phyloP scores from a whole-genome alignment of 2,329 filamentous ascomycete genomes.

The Hypoxylon sp. region DNA sequence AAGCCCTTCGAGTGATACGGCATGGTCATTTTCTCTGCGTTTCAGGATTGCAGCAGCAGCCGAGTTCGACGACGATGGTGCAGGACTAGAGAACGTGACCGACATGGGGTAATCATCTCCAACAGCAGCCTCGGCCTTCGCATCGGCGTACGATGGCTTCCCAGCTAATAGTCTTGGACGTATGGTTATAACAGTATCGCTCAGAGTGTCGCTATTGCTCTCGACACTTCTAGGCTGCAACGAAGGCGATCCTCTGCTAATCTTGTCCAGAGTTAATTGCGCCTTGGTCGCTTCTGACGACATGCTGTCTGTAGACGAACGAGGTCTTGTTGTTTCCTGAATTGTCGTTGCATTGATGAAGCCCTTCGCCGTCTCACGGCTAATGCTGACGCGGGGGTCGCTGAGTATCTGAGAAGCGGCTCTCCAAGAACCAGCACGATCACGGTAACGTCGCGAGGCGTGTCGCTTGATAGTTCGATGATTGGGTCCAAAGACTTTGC shows the following conservation, averaged over 20 bases:
- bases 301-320: conserved; percentile 51
- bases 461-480: conserved; percentile 61
- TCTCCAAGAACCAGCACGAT: conserved; percentile 63
- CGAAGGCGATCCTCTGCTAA: conserved; percentile 58
- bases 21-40: conserved; percentile 50
- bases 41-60: conserved; percentile 54
- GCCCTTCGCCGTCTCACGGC: conserved; percentile 58
- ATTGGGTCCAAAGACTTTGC: conserved; percentile 49
- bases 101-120: conserved; percentile 50
- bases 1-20: conserved; percentile 50
- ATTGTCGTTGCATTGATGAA: conserved; percentile 51
- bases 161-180: conserved; percentile 54
- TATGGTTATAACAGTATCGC: conserved; percentile 45
- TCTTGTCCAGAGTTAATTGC: conserved; percentile 60
- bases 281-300: conserved; percentile 59
- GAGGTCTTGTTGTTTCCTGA: conserved; percentile 39
- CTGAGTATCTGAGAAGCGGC: conserved; percentile 55
- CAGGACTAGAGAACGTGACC: conserved; percentile 54
- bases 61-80: conserved; percentile 54
- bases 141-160: conserved; percentile 55
- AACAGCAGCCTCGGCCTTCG: conserved; percentile 49
- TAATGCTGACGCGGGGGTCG: conserved; percentile 61
- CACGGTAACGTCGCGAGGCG: conserved; percentile 59
- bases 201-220: conserved; percentile 32
- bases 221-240: conserved; percentile 38